Percentiles rank a stretch among this genome's conserved stretches.
Conservation (phyloP, 225 moss, liverwort and hornwort genomes). For the Physcomitrellopsis africana region DNA sequence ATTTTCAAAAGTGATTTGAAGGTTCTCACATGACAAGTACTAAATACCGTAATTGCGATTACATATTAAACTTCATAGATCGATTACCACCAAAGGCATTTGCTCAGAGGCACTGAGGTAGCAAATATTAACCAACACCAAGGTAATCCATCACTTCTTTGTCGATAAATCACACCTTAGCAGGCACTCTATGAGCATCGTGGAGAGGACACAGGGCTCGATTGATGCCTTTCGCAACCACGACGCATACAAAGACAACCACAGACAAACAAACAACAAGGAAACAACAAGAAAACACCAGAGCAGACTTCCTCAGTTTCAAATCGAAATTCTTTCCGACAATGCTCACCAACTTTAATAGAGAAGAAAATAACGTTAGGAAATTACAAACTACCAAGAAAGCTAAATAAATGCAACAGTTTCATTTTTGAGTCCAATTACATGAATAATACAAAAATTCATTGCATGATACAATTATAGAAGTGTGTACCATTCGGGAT, state of each 20-base stretch:
- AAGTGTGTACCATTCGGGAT: not conserved
- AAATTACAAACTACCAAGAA: slow-evolving; percentile 21
- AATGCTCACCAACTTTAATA: slow-evolving; percentile 30
- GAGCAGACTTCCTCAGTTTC: slow-evolving; percentile 57
- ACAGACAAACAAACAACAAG: slow-evolving; percentile 64
- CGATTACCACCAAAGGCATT: slow-evolving; percentile 75
- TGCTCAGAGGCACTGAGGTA: slow-evolving; percentile 66
- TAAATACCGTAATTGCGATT: slow-evolving; percentile 31
- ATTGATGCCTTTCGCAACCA: slow-evolving; percentile 60
- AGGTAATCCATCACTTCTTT: slow-evolving; percentile 59
- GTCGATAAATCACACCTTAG: slow-evolving; percentile 90
- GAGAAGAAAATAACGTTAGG: slow-evolving; percentile 10
- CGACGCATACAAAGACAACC: slow-evolving; percentile 58
- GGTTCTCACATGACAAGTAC: slow-evolving; percentile 34
- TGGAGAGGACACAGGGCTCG: slow-evolving; percentile 59
- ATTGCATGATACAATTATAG: slow-evolving; percentile 19
- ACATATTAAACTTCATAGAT: slow-evolving; percentile 35
- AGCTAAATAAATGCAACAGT: slow-evolving; percentile 21
- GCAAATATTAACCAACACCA: slow-evolving; percentile 77
- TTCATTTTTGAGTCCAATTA: slow-evolving; percentile 16
- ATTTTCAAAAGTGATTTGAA: slow-evolving; percentile 26
- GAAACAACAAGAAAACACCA: slow-evolving; percentile 63
- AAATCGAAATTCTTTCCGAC: slow-evolving; percentile 35
- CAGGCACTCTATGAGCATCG: slow-evolving; percentile 71
- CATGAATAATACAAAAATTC: not conserved